Evolutionary conservation across 768 basidiomycete species (phyloP), one percentile per base, ranked within the genome.

Genomic region (Xanthoconium stramineum): DNA sequence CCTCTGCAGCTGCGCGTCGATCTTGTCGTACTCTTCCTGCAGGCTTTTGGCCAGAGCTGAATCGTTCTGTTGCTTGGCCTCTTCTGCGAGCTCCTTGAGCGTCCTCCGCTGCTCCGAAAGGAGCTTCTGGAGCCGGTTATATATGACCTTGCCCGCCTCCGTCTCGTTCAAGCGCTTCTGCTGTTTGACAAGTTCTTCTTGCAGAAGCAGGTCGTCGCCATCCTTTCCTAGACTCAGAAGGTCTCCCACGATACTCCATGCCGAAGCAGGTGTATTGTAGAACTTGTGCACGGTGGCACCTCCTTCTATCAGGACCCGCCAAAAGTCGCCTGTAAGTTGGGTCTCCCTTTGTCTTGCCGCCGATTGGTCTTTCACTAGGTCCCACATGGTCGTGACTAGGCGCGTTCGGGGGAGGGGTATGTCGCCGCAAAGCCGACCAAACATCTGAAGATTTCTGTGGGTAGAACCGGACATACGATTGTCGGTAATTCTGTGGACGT

Each of bases 301-400:
- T 38, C 20, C 53, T 0, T 15, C 1, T 6, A 56, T 33, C 20
- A 65, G 46, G 3, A 11, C 0, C 2, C 5, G 4, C 64, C 64
- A 79, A 51, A 70, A 76, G 0, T 61, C 52, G 3, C 1, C 0
- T 9, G 20, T 57, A 20, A 76, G 67, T 44, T 75, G 56, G 0
- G n/a, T 11, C 43, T 75, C 72, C 28, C 54, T 55, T 2, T 33
- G 46, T 13, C 51, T 57, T 20, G 37, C 57, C 11, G 55, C 20
- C 1, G 14, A 7, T 6, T 1, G 32, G 36, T 69, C 68, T 17
- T 48, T 65, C 15, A 63, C 64, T 5, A 9, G 32, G 45, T 66
- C 65, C 76, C 75, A 76, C 69, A 73, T 74, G 3, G 71, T 76
- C 1, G 76, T 77, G 19, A 70, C 61, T n/a, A 78, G 58, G n/a